Evolutionary conservation across 1,284 basidiomycete genomes (phyloP).

Genomic region (Flammula alnicola): DNA sequence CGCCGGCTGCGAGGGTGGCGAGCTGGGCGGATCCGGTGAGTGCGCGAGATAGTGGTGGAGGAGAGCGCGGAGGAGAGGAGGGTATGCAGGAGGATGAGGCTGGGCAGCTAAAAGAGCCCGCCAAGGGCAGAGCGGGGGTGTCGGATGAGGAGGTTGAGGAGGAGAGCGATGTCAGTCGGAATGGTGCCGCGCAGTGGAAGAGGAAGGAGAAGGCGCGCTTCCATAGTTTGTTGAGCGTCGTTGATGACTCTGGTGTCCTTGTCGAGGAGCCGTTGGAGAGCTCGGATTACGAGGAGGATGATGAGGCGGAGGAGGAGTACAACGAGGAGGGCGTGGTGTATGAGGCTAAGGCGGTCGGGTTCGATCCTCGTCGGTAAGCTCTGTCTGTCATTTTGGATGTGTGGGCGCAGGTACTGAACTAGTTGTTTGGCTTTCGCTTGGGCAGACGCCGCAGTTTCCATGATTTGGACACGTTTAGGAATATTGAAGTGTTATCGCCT

Average conservation of each 20-base stretch:
- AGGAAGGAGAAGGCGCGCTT: slow-evolving; percentile 29
- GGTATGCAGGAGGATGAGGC: neutral
- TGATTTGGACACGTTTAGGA: slow-evolving; percentile 51
- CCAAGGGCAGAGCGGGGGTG: no score
- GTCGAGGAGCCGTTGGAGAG: slow-evolving; percentile 24
- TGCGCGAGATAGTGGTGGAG: slow-evolving; percentile 35
- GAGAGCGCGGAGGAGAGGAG: no score
- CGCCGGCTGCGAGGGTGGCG: slow-evolving; percentile 42
- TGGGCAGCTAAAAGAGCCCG: slow-evolving; percentile 2
- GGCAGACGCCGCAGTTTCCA: slow-evolving; percentile 65
- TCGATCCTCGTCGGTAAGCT: slow-evolving; percentile 27
- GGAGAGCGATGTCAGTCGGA: slow-evolving; percentile 26
- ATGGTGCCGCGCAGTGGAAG: slow-evolving; percentile 16
- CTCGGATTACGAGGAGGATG: slow-evolving; percentile 16
- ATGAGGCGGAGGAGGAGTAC: slow-evolving; percentile 14
- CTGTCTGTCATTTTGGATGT: neutral
- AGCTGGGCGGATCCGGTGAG: slow-evolving; percentile 60
- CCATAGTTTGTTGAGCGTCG: slow-evolving; percentile 30
- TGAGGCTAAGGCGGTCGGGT: slow-evolving; percentile 19
- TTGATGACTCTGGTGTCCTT: slow-evolving; percentile 28
- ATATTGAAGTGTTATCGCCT: slow-evolving; percentile 50
- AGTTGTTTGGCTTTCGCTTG: slow-evolving; percentile 6
- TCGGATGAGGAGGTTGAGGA: slow-evolving; percentile 17
- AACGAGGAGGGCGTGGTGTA: slow-evolving; percentile 10
- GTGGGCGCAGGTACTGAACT: neutral